Percentiles rank a stretch among this genome's conserved stretches.
phyloP scores from a whole-genome alignment of 768 basidiomycete genomes.

The Gelatoporia subvermispora region DNA sequence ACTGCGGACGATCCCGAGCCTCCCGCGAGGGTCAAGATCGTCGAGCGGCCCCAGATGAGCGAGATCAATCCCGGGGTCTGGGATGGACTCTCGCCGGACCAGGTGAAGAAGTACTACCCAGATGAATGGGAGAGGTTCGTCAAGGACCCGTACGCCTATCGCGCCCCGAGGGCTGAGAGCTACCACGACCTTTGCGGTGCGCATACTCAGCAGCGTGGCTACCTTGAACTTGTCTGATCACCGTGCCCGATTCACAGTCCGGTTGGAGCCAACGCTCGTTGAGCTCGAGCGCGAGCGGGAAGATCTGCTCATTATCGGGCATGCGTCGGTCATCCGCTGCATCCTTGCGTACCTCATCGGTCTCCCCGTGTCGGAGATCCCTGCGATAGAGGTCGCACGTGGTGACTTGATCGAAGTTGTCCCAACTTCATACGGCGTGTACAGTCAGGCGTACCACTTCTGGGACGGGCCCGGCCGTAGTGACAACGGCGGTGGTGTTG shows the following conservation, averaged over 20 bases:
- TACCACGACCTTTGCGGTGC: conserved; percentile 91
- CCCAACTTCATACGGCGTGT: conserved; percentile 85
- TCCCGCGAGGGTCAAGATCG: conserved; percentile 64
- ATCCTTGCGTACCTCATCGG: conserved; percentile 91
- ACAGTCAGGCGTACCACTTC: conserved; percentile 83
- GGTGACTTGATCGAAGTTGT: conserved; percentile 95
- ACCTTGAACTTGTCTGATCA: background rate
- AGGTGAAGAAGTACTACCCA: conserved; percentile 86
- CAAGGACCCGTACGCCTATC: conserved; percentile 88
- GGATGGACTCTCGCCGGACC: conserved; percentile 91
- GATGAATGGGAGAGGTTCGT: conserved; percentile 92
- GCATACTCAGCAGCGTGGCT: conserved; percentile 9
- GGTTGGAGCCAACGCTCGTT: conserved; percentile 87
- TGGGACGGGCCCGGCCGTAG: conserved; percentile 82
- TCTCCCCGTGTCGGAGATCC: conserved; percentile 91
- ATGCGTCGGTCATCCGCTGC: conserved; percentile 96
- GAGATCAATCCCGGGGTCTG: conserved; percentile 98
- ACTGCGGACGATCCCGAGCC: conserved; percentile 17
- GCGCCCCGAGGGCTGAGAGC: conserved; percentile 91
- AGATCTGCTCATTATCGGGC: conserved; percentile 93
- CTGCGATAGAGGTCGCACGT: conserved; percentile 93
- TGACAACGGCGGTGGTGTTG: conserved; percentile 30
- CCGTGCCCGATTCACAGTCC: conserved; percentile 47
- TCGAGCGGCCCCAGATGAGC: conserved; percentile 94
- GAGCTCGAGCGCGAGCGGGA: conserved; percentile 93